Base-by-base conservation (phyloP, 2,329 filamentous ascomycete genomes). In the Trichophyton rubrum region DNA sequence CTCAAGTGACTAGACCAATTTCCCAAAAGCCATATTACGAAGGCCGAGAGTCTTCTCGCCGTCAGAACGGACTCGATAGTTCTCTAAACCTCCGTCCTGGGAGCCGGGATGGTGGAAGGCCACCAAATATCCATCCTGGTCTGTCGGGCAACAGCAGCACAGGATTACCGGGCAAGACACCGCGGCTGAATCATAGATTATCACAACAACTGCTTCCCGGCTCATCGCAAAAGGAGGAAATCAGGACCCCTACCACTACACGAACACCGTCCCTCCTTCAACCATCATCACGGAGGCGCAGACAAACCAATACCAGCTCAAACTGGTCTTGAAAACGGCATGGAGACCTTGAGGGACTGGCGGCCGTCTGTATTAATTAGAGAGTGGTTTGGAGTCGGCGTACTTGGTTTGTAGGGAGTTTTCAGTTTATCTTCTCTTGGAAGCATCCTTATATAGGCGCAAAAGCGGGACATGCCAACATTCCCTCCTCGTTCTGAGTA, bases 21-120 rank as follows among this genome's bases (percentile, higher is more conserved):
- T 72, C 73, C 45, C 70, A 74, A 9, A 72, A 72, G 53, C 68
- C 67, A 45, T 73, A 72, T 13, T 69, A 73, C 33, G 73, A 75
- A 38, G 72, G 71, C 3, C 69, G 73, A 41, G 74, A 77, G 33
- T 70, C 71, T 30, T 70, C 71, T n/a, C 70, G 74, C 20, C 71
- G 74, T 24, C 73, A 73, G 51, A 73, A 71, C 41, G 70, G 69
- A 17, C 67, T 75, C 22, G 73, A 70, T 62, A 69, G 70, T 20
- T 72, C 72, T 9, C 65, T 74, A 22, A 68, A 64, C 11, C 66
- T 76, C 43, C 69, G 75, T 49, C 75, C 75, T 24, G 70, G 69
- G 15, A 77, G 75, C 63, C 70, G 75, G 61, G 75, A 77, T 64
- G 74, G 74, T 30, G 72, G 64, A 60, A 66, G 66, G n/a, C 65